Percentiles rank a stretch among this genome's conserved stretches.
Conservation (phyloP, 805 yeast genomes). For the Saccharomyces paradoxus region DNA sequence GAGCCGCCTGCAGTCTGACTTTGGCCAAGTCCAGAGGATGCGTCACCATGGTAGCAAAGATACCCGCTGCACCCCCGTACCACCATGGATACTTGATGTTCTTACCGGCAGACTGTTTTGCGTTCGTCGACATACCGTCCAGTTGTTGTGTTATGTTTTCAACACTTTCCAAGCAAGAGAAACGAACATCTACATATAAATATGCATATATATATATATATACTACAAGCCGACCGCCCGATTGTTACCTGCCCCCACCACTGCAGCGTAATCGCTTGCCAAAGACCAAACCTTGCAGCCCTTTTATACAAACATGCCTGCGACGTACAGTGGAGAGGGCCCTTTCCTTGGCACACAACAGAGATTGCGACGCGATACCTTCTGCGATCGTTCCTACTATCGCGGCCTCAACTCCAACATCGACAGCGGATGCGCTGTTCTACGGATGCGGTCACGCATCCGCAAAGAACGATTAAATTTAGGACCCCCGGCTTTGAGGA, state of each 20-base stretch:
- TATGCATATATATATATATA: not conserved
- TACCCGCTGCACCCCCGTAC: slow-evolving; percentile 65
- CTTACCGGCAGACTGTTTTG: not conserved
- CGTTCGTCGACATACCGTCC: not conserved
- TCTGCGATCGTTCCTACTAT: not conserved
- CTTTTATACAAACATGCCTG: not conserved
- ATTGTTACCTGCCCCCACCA: not conserved
- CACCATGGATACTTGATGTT: slow-evolving; percentile 39
- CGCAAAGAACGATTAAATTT: not conserved
- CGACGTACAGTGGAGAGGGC: not conserved
- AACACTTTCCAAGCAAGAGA: not conserved
- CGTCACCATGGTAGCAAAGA: slow-evolving; percentile 56
- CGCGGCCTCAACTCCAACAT: not conserved
- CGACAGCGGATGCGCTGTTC: not conserved
- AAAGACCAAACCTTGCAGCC: not conserved
- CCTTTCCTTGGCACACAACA: not conserved
- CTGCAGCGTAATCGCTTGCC: not conserved
- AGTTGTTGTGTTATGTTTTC: not conserved
- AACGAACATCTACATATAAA: not conserved
- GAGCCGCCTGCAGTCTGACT: slow-evolving; percentile 77
- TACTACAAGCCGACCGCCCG: not conserved
- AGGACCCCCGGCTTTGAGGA: not conserved
- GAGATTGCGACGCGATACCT: not conserved
- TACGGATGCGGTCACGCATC: not conserved
- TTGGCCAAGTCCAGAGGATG: slow-evolving; percentile 86